Evolutionary conservation across 805 yeast species (phyloP).

Genomic region (Yueomyces sp.): DNA sequence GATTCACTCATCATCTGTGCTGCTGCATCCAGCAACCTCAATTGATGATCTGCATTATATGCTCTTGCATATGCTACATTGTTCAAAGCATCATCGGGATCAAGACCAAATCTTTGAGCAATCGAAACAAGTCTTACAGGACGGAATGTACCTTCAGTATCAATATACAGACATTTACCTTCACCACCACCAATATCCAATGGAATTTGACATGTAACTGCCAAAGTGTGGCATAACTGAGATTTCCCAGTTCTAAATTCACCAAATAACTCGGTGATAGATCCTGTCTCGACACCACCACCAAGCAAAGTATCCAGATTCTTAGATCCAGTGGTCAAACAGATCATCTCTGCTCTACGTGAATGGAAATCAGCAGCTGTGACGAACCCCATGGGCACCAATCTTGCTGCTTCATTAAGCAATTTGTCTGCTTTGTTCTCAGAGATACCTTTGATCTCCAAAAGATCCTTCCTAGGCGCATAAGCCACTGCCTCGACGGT

Average conservation of each 20-base stretch:
- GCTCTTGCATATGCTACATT: constrained; percentile 97
- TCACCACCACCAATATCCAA: constrained; percentile 98
- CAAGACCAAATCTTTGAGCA: constrained; percentile 82
- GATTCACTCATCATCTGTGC: constrained; percentile 95
- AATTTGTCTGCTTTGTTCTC: constrained; percentile 90
- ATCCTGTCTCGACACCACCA: constrained; percentile 96
- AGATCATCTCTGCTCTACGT: constrained; percentile 78
- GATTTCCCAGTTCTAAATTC: constrained; percentile 97
- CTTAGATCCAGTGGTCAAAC: constrained; percentile 91
- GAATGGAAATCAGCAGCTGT: constrained; percentile 92
- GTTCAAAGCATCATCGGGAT: constrained; percentile 88
- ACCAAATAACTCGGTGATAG: constrained; percentile 91
- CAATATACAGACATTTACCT: constrained; percentile 91
- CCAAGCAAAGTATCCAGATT: constrained; percentile 86
- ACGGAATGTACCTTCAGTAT: constrained; percentile 94
- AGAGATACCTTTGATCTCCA: constrained; percentile 79
- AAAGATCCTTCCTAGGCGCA: constrained; percentile 70
- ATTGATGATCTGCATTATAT: constrained; percentile 92
- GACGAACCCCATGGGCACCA: constrained; percentile 93
- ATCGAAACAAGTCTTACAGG: constrained; percentile 83
- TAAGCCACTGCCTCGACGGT: constrained; percentile 91
- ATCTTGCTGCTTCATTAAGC: constrained; percentile 66
- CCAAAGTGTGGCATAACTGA: constrained; percentile 90
- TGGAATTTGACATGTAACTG: constrained; percentile 93
- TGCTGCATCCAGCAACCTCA: constrained; percentile 74